Evolutionary conservation across 225 moss, liverwort and hornwort genomes (phyloP).

Genomic region (Neckera pumila): DNA sequence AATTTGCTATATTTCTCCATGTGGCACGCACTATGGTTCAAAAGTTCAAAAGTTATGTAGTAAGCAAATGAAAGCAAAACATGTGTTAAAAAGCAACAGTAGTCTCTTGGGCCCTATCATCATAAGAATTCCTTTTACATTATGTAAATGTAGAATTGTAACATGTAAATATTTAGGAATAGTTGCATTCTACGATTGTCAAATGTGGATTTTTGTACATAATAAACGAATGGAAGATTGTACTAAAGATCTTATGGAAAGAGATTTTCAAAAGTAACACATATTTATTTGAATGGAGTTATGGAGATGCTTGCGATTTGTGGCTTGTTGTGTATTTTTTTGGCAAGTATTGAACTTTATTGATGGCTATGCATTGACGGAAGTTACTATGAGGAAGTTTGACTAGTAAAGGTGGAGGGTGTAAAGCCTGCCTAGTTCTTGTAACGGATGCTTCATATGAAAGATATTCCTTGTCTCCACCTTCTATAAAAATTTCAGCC

Average conservation of each 20-base stretch:
- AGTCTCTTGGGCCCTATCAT: accelerated
- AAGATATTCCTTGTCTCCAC: too few relatives aligned
- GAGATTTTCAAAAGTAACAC: accelerated
- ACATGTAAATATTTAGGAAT: not conserved
- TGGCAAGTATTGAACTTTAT: not conserved
- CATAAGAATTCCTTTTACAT: not conserved
- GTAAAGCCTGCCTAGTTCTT: accelerated
- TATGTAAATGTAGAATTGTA: not conserved
- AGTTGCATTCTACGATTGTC: not conserved
- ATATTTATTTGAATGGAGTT: not conserved
- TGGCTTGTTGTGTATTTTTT: accelerated
- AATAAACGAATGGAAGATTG: not conserved
- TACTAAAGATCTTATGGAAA: not conserved
- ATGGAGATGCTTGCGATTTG: not conserved
- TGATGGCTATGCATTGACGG: accelerated
- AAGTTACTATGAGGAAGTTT: not conserved
- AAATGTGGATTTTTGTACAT: too few relatives aligned
- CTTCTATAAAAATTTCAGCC: too few relatives aligned
- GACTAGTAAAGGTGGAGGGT: not conserved
- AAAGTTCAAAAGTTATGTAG: not conserved
- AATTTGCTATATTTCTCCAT: too few relatives aligned
- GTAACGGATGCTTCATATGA: too few relatives aligned
- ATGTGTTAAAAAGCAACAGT: not conserved
- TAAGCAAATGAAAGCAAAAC: not conserved
- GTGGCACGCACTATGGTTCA: too few relatives aligned